Evolutionary conservation across 495 filamentous ascomycete genomes (phyloP).

Genomic region (Annulohypoxylon stygium): DNA sequence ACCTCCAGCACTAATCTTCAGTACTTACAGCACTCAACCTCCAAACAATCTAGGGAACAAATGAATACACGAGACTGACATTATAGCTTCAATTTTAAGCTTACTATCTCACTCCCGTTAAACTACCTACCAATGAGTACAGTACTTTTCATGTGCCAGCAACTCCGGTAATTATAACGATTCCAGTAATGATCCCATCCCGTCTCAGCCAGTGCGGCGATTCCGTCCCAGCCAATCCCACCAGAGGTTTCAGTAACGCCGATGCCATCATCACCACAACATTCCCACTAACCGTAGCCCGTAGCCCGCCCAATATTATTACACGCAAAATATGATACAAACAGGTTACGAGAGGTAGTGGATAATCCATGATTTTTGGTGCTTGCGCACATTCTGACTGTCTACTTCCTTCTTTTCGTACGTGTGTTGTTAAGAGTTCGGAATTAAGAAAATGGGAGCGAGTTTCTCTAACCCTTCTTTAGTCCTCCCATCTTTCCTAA

Average conservation of each 20-base stretch:
- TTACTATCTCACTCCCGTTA: background rate
- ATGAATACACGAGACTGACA: background rate
- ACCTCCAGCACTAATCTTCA: too few relatives aligned
- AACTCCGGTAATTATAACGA: slow-evolving; percentile 6
- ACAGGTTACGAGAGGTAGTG: background rate
- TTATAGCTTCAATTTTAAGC: slow-evolving; percentile 7
- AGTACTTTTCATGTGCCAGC: slow-evolving; percentile 9
- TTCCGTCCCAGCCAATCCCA: slow-evolving; percentile 5
- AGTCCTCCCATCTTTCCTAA: slow-evolving; percentile 54
- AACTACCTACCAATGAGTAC: background rate
- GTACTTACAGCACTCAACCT: too few relatives aligned
- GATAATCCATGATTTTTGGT: background rate
- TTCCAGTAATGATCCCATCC: slow-evolving; percentile 2
- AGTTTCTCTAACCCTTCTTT: slow-evolving; percentile 47
- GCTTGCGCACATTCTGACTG: slow-evolving; percentile 34
- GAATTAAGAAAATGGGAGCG: background rate
- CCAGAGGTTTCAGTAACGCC: slow-evolving; percentile 16
- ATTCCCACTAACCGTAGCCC: background rate
- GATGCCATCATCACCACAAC: background rate
- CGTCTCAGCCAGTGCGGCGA: background rate
- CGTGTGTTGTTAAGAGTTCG: background rate
- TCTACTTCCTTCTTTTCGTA: slow-evolving; percentile 9
- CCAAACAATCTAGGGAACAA: background rate
- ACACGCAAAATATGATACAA: slow-evolving; percentile 29
- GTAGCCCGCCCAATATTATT: slow-evolving; percentile 8